Base-by-base conservation (phyloP, 495 filamentous ascomycete genomes). In the Neurospora sp. region DNA sequence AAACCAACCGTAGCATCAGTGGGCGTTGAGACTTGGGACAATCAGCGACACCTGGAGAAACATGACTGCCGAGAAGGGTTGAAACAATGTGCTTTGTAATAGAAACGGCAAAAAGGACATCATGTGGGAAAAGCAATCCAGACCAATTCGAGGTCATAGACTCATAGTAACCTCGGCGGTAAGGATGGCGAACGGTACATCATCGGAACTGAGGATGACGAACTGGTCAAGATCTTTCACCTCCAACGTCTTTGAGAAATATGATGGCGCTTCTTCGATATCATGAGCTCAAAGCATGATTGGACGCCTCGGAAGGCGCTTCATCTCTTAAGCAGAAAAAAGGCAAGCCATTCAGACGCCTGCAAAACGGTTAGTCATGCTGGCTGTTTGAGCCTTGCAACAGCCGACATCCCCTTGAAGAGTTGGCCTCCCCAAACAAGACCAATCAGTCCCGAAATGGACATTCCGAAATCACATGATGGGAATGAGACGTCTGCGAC, bases 341-440 rank as follows among this genome's bases (percentile, higher is more conserved):
- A 16, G 16, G 72, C 59, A 39, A 72, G 39, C 74, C 73, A 74
- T 74, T 76, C 74, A 76, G 70, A 70, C 74, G 71, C 68, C 68
- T 53, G 12, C 8, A 27, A 73, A 61, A 35, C 5, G 27, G 27
- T 61, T 37, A n/a, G 45, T 68, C 73, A 65, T 73, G 53, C 71
- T 42, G 47, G 39, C 53, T 42, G 39, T 70, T 74, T 73, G 76
- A 73, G 47, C 38, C 71, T 69, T 70, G 40, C 72, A 73, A 72
- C 70, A 75, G 69, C 72, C 69, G 75, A 72, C 73, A 77, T 14
- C 10, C 20, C 20, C 4, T 14, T 53, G 27, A 35, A 35, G 14
- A 35, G 27, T 8, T 35, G 27, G 22, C 27, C 53, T 16, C 14
- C 6, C 12, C 14, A 35, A 35, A 27, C 10, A 31, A 35, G 27